Base-by-base conservation (phyloP, 805 yeast species). In the Suhomyces sp. region DNA sequence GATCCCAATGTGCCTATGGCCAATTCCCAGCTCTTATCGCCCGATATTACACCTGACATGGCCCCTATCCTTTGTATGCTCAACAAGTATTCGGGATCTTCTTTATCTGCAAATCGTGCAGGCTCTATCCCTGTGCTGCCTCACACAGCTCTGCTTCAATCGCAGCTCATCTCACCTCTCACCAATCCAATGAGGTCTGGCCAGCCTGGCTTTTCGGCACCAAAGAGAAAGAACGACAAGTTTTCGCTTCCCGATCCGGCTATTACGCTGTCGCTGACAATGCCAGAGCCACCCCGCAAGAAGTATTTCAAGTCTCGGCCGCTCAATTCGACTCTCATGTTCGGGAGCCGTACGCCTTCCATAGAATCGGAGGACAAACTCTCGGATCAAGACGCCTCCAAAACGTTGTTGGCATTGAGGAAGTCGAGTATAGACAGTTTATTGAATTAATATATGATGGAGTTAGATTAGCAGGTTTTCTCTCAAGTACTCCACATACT, bases 401-500 rank as follows among this genome's bases (percentile, higher is more conserved):
- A 70, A 49, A 69, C 76, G 0, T 64, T 75, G 40, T 61, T 75
- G 50, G 65, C 77, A 2, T 66, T 75, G 51, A 62, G 78, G 36
- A 73, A 74, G 60, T 71, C 77, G 5, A 70, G 73, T 53, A 75
- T 74, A 44, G 78, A 74, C 46, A 69, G 67, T 51, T 67, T 75
- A 47, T 66, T 75, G 52, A 75, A 75, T 55, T 74, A 60, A 47
- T 17, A 35, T 31, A 45, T 42, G 46, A 23, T 13, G 46, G 46
- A n/a, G 17, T n/a, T 33, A 33, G 15, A 33, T n/a, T 13, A 46
- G 17, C 15, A 56, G 63, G 26, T 62, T 60, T 9, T 70, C 76
- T 24, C 62, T 59, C 58, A 76, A 72, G 61, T 77, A 77, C 57
- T 87, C 96, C 22, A 90, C 87, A 64, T 82, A 93, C 54, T 85